Evolutionary conservation across 768 basidiomycete species (phyloP).

Genomic region (Termitomyces sp.): DNA sequence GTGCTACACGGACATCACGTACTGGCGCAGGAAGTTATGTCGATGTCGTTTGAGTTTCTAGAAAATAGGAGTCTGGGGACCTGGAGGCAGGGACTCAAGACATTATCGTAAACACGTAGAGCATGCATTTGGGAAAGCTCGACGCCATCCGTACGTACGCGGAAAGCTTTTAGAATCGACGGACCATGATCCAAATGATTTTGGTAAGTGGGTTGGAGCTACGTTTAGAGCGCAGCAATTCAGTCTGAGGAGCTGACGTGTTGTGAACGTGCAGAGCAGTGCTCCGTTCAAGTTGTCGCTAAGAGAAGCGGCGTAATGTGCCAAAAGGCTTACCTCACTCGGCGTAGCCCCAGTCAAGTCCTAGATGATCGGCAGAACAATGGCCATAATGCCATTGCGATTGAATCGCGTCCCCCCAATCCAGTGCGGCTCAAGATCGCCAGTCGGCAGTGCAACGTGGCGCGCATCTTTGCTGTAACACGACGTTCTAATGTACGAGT

Average conservation of each 20-base stretch:
- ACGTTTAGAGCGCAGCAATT: neutral
- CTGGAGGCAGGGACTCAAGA: neutral
- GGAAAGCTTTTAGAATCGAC: neutral
- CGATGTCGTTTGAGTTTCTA: neutral
- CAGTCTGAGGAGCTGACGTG: neutral
- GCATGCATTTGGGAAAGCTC: neutral
- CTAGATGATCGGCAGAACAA: neutral
- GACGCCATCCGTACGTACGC: neutral
- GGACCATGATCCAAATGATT: neutral
- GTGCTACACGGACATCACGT: neutral
- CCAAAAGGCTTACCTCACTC: slow-evolving; percentile 1
- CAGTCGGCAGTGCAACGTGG: neutral
- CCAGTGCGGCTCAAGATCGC: neutral
- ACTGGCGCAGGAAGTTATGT: neutral
- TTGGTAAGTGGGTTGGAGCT: slow-evolving; percentile 2
- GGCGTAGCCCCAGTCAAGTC: neutral
- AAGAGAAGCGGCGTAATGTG: neutral
- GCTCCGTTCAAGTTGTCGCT: neutral
- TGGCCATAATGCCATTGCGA: neutral
- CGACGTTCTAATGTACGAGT: neutral
- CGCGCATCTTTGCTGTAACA: neutral
- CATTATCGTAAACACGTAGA: neutral
- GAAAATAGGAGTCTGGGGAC: neutral
- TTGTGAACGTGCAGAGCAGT: neutral
- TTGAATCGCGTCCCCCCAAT: neutral